Percentiles rank a stretch among this genome's conserved stretches.
Conservation (phyloP, 2,329 filamentous ascomycete genomes). For the Penicillium sp. region DNA sequence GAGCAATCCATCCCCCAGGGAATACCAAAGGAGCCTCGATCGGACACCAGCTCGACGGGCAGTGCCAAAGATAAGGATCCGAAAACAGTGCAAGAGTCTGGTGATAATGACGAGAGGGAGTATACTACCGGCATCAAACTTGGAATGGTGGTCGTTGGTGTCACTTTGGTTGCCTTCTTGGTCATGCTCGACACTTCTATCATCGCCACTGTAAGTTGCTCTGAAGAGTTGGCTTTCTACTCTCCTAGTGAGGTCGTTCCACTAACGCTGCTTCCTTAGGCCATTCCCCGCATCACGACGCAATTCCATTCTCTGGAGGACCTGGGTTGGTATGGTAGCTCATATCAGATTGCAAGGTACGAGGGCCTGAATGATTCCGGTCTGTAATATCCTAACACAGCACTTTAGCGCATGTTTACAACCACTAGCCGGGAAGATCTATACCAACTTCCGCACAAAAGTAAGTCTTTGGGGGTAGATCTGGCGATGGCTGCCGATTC, state of each 20-base stretch:
- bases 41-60: neutral
- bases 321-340: conserved; percentile 44
- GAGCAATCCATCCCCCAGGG: neutral
- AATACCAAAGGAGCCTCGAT: conserved; percentile 5
- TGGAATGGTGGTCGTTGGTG: conserved; percentile 10
- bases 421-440: conserved; percentile 58
- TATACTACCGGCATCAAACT: conserved; percentile 24
- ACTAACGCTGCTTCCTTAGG: conserved; percentile 9
- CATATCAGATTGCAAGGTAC: conserved; percentile 44
- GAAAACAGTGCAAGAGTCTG: neutral
- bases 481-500: neutral
- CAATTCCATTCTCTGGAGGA: conserved; percentile 41
- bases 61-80: neutral
- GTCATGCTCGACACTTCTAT: conserved; percentile 24
- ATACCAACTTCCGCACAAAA: conserved; percentile 47
- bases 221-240: neutral
- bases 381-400: conserved; percentile 2
- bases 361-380: neutral
- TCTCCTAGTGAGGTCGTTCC: too few species aligned
- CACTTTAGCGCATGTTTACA: conserved; percentile 52
- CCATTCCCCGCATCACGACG: conserved; percentile 48
- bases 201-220: conserved; percentile 22
- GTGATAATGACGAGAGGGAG: conserved; percentile 10
- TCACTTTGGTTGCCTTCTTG: conserved; percentile 23
- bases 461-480: conserved; percentile 16